Evolutionary conservation across 2,329 filamentous ascomycete genomes (phyloP).

Genomic region (Calonectria leucothoes): DNA sequence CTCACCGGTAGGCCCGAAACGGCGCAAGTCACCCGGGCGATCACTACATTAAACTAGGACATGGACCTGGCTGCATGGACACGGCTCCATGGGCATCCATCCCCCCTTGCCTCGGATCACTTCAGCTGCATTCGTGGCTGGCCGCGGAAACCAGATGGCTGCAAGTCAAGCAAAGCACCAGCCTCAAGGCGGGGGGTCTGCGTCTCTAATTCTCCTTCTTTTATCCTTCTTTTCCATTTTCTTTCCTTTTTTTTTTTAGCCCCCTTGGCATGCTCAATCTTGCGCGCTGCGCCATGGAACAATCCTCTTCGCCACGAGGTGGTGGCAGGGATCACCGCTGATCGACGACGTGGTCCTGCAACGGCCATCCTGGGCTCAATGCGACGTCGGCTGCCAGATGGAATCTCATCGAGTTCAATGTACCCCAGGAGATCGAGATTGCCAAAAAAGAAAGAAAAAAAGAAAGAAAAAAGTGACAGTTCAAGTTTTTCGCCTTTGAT

Average conservation of each 20-base stretch:
- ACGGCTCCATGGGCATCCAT: too few species aligned
- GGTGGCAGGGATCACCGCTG: neutral
- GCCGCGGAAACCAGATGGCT: neutral
- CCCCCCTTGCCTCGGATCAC: neutral
- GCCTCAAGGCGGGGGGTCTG: neutral
- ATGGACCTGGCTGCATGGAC: neutral
- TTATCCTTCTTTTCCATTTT: neutral
- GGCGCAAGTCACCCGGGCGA: neutral
- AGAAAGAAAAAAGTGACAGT: neutral
- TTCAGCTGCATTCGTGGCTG: neutral
- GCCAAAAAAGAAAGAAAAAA: neutral
- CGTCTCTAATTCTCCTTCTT: neutral
- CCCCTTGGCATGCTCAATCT: neutral
- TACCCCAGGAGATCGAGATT: conserved; percentile 13
- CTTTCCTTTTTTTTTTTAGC: neutral
- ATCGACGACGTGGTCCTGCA: neutral
- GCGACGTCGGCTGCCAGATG: conserved; percentile 9
- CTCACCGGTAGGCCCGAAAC: conserved; percentile 4
- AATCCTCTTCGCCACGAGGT: neutral
- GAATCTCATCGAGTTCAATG: conserved; percentile 8
- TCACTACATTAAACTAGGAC: neutral
- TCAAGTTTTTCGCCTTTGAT: neutral
- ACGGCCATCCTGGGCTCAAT: neutral
- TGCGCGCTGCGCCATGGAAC: neutral
- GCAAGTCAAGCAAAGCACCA: neutral